Conservation (phyloP, 371 early-diverging fungal species). For the Umbelopsis sp. region DNA sequence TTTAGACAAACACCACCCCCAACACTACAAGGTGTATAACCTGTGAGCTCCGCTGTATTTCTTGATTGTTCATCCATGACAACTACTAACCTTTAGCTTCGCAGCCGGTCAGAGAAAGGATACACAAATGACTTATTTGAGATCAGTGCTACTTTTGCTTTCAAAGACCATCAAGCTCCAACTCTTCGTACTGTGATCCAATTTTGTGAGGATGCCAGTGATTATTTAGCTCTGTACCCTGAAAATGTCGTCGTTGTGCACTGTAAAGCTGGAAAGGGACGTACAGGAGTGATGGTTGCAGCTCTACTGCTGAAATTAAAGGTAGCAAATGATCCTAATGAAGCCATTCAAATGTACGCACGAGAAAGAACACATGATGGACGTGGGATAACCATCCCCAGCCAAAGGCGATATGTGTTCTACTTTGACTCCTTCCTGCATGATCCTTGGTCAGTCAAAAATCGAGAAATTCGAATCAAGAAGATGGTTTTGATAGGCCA, state of each 20-base stretch:
- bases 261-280: conserved; percentile 83
- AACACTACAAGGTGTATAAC: conserved; percentile 73
- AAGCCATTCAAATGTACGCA: conserved; percentile 63
- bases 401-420: conserved; percentile 64
- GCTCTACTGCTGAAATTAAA: conserved; percentile 58
- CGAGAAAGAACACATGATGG: conserved; percentile 56
- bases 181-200: conserved; percentile 56
- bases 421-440: conserved; percentile 48
- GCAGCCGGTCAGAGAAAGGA: conserved; percentile 58
- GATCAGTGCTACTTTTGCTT: conserved; percentile 56
- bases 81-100: not conserved
- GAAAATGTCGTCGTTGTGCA: conserved; percentile 70
- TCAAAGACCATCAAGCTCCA: conserved; percentile 73
- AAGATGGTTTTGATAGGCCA: not conserved
- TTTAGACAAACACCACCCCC: conserved; percentile 57
- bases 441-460: not conserved
- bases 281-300: conserved; percentile 75
- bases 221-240: conserved; percentile 50
- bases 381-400: conserved; percentile 72
- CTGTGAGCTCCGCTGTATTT: conserved; percentile 44
- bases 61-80: not conserved
- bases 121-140: conserved; percentile 48
- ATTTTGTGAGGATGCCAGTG: conserved; percentile 62
- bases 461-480: not conserved
- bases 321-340: conserved; percentile 39